Evolutionary conservation across 768 basidiomycete genomes (phyloP), one percentile per base, ranked within the genome.

Genomic region (Neoboletus magnificus): DNA sequence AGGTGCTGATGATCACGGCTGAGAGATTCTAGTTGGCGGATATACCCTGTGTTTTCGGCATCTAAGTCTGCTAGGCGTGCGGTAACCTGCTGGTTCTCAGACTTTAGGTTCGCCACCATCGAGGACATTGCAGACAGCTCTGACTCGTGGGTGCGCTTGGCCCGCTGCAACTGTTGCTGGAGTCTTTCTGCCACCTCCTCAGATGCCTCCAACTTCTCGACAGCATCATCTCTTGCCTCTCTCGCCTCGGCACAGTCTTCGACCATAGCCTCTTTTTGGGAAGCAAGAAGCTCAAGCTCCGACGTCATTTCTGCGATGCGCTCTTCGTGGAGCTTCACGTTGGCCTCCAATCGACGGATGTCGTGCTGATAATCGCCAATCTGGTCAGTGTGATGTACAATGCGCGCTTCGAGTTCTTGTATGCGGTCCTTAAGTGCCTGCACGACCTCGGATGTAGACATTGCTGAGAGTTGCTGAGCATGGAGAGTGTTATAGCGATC

Each of bases 231-330:
- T 35, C 91, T 77, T 22, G 85, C 81, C 52, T 86, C 86, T 50
- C 91, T 77, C 2, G 88, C 89, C 52, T 86, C 83, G 5, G 85
- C 85, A 62, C 91, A 92, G 65, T 93, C 91, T 58, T 91, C 89
- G 0, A 92, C 82, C 87, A 93, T 89, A 2, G 87, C 84, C 53
- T 83, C 82, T 67, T 86, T 89, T 74, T 91, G 81, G 5, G 82
- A 78, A 22, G 73, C 76, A 55, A 85, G 73, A 57, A 80, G 79
- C 63, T 89, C 89, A 54, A 90, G 68, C 62, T 93, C 91, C 18
- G 66, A 69, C 3, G 79, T 84, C 81, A 89, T 80, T 73, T 92
- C 91, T 3, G 66, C 69, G 37, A 91, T 69, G 8, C 87, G 78
- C 27, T 92, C 90, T 66, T 93, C 91, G 53, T 89, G 84, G 33